Base-by-base conservation (phyloP, 306 rosid species). In the Quercus dentata region DNA sequence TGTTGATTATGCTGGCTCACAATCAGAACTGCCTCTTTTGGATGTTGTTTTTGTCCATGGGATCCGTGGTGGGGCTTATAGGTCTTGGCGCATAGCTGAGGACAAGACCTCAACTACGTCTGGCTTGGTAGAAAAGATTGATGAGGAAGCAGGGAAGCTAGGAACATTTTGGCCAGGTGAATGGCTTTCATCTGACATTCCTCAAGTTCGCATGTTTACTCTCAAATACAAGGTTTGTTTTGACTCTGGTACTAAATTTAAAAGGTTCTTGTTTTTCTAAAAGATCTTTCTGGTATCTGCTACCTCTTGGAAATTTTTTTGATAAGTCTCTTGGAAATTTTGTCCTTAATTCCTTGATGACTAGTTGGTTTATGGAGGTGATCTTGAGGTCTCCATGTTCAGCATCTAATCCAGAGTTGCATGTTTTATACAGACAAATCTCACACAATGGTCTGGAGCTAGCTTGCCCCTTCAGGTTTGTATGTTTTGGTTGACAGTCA, bases 141-240 rank as follows among this genome's bases (percentile, higher is more conserved):
- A 95, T 57, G 91, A 91, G 94, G 97, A 91, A 84, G 93, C 99
- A 69, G 98, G 99, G 85, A 95, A 90, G 91, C 88, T 78, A 21
- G 98, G 99, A 77, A 92, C 98, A 78, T 95, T 95, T 81, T 95
- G 99, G 99, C 99, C 99, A 27, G 91, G 98, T 83, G 99, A 92
- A 90, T 95, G 99, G 99, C 98, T 95, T 81, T 91, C 99, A 20
- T 75, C 86, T 78, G 99, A 95, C 85, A 87, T 92, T 67, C 96
- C 94, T 15, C 85, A 86, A 73, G 99, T 97, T 84, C 97, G 98
- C 76, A 76, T 92, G 89, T 91, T 91, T 87, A 79, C 96, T 61
- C 86, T 95, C 79, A 92, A 91, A 79, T 95, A 91, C 92, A 95
- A 95, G 99, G 98, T 95, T 57, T 88, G 87, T 72, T 77, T 62